Percentiles rank a stretch among this genome's conserved stretches.
Conservation (phyloP, 345 rosid species). For the Salix caprea region DNA sequence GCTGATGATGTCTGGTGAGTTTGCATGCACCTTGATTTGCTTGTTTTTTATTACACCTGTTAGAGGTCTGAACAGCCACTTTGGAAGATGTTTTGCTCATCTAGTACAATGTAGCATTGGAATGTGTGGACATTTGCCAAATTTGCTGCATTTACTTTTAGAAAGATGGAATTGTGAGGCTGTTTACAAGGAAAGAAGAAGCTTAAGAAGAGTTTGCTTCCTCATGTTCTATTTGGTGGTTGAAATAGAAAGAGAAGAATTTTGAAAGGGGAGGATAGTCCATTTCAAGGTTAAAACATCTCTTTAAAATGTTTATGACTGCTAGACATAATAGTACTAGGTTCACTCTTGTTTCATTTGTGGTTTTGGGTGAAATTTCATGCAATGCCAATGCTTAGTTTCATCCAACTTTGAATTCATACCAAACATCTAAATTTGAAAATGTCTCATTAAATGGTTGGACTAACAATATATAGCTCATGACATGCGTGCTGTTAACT, state of each 20-base stretch:
- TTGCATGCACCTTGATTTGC: not conserved
- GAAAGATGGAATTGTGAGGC: not conserved
- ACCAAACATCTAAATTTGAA: not conserved
- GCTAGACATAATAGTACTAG: not conserved
- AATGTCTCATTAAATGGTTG: not conserved
- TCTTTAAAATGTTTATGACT: not conserved
- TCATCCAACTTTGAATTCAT: not conserved
- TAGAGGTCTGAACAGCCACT: not conserved
- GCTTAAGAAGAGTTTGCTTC: not conserved
- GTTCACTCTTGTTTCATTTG: not conserved
- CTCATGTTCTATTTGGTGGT: not conserved
- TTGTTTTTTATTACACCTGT: not conserved
- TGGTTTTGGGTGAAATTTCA: not conserved
- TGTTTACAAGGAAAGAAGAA: not conserved
- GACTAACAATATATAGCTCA: not conserved
- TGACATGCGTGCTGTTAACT: not conserved
- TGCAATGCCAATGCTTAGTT: not conserved
- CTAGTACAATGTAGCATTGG: not conserved
- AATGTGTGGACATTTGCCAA: not conserved
- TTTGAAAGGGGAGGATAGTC: not conserved
- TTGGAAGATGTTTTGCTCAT: not conserved
- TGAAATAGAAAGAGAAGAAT: not conserved
- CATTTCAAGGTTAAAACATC: not conserved
- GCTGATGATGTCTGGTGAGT: slow-evolving; percentile 78
- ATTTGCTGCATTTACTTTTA: not conserved